Evolutionary conservation across 1,284 basidiomycete genomes (phyloP), one percentile per base, ranked within the genome.

Genomic region (Ustilago tritici): DNA sequence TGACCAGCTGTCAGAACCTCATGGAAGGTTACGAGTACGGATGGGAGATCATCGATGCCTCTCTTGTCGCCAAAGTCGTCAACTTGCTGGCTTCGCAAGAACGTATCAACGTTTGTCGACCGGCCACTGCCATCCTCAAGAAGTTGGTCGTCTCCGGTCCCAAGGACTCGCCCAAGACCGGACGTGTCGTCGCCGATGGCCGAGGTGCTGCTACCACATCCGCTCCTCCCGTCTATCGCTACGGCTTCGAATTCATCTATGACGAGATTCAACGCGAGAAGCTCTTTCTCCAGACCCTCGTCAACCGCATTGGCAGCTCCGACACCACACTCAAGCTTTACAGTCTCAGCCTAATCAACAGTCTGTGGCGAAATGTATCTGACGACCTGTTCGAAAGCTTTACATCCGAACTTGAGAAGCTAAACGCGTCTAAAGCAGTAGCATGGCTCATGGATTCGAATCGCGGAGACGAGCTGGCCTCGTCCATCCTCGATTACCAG

Each of bases 51-150:
- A 89, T 95, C 14, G 90, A 91, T 76, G 89, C 91, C 58, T 85
- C 86, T 14, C 94, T 96, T 86, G 92, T 95, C 66, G 89, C 90
- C 78, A 90, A 90, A 82, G 83, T 97, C 49, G 93, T 96, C 31
- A 89, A 91, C 76, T 92, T 95, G 70, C 89, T 97, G 46, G 91
- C 71, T 0, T 55, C 61, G 0, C 70, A 79, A 41, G 82, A 83
- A 57, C 69, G 82, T 31, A 83, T 95, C 88, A 99, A 99, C 78
- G 93, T 98, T 75, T 93, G 94, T 79, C 91, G 95, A n/a, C 95
- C 95, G 12, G 95, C 95, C 1, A 97, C 95, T n/a, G 92, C 93
- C 52, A 95, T 96, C 67, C 89, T 96, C 69, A 93, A 94, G 87
- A 92, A 92, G 79, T 90, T 95, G 19, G 93, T 95, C 31, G 64